These are phyloP conservation scores for Hura crepitans DNA, from an alignment of 441 rosid genomes.

Conservation along the genomic window DNA sequence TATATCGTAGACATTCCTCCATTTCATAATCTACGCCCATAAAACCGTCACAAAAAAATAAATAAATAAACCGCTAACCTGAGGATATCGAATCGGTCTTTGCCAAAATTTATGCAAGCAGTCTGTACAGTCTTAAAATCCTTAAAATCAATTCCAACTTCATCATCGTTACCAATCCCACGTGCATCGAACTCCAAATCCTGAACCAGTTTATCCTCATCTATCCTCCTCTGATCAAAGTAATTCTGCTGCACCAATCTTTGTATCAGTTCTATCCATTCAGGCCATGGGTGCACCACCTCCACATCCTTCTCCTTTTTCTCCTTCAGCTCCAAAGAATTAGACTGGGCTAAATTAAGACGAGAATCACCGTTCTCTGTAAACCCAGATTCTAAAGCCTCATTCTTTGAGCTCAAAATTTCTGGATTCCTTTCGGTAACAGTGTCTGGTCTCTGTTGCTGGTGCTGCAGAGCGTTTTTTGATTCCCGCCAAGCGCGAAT, in stretches of 20 bases:
- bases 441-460: slow-evolving; percentile 18
- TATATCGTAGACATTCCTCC: background rate
- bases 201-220: slow-evolving; percentile 57
- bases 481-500: slow-evolving; percentile 90
- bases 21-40: background rate
- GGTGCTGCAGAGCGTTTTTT: slow-evolving; percentile 30
- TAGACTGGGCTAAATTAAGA: background rate
- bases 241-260: slow-evolving; percentile 76
- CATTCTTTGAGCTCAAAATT: slow-evolving; percentile 8
- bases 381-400: slow-evolving; percentile 13
- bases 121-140: slow-evolving; percentile 71
- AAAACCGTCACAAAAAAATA: background rate
- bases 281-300: slow-evolving; percentile 92
- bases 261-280: slow-evolving; percentile 94
- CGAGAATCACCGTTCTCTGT: background rate
- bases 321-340: slow-evolving; percentile 23
- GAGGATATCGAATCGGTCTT: slow-evolving; percentile 87
- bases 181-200: slow-evolving; percentile 50
- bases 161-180: slow-evolving; percentile 23
- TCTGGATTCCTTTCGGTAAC: slow-evolving; percentile 8
- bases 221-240: slow-evolving; percentile 75
- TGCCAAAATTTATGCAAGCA: slow-evolving; percentile 82
- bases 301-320: slow-evolving; percentile 45
- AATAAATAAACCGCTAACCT: slow-evolving; percentile 47
- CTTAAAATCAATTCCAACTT: slow-evolving; percentile 46